phyloP scores from a whole-genome alignment of 345 rosid genomes.

The Populus tremula region DNA sequence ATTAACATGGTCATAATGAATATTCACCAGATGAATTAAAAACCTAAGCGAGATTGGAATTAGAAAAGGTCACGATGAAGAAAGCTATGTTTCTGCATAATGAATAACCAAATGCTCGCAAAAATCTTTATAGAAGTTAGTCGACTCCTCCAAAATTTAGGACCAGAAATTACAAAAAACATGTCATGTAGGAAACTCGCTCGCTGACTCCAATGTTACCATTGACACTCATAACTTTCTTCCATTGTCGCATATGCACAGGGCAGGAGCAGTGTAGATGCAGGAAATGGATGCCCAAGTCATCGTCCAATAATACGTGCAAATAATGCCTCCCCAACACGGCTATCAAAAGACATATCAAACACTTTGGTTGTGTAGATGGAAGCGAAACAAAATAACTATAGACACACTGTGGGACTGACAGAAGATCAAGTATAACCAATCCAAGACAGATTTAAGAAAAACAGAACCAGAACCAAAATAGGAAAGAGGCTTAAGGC shows the following conservation, averaged over 20 bases:
- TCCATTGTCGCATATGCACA: neutral
- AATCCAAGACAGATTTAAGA: neutral
- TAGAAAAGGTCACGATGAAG: too few species aligned
- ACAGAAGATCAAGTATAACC: neutral
- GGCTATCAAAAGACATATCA: neutral
- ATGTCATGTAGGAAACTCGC: neutral
- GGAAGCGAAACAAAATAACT: neutral
- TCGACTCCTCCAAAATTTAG: neutral
- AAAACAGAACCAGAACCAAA: neutral
- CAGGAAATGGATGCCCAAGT: neutral
- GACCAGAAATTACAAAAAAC: neutral
- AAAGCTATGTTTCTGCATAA: neutral
- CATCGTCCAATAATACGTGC: neutral
- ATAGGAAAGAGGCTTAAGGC: neutral
- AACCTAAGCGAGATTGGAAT: neutral
- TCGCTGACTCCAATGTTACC: neutral
- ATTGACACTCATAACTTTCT: neutral
- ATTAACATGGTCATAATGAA: conserved; percentile 1
- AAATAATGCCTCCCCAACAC: neutral
- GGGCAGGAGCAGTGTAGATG: neutral
- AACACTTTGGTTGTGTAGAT: neutral
- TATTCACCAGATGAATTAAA: neutral
- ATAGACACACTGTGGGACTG: neutral
- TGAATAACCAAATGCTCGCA: neutral
- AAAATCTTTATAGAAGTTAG: neutral